Evolutionary conservation across 495 filamentous ascomycete species (phyloP), one percentile per base, ranked within the genome.

Genomic region (Xylaria nigripes): DNA sequence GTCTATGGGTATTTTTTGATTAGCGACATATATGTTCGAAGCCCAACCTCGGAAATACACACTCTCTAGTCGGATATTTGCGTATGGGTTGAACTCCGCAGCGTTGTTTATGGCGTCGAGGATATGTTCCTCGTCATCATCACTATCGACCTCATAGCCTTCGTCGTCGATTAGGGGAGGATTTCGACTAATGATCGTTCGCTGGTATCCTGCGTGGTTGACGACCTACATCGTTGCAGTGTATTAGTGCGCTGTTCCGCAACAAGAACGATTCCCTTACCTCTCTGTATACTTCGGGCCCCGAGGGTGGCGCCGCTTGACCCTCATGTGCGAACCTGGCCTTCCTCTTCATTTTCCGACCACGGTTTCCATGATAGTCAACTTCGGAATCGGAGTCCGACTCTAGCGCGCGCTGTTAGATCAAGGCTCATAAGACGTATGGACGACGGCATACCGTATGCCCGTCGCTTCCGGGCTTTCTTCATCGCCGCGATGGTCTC

Each of bases 311-410:
- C 27, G 86, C 82, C 55, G 93, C 69, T 43, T 83, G 82, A 38
- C 89, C 89, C 63, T 88, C 81, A 51, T 84, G 85, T 41, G 94
- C 82, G 69, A 86, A 88, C 66, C 81, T 79, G 40, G 90, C 84
- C 63, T 87, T 87, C 61, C 80, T 86, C 70, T 87, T 87, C 54
- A 97, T 79, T 67, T 95, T 99, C 67, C 95, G 87, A 44, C 88
- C 90, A 62, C 92, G 87, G 69, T 96, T 97, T 7, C 87, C 90
- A 48, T 81, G 81, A 64, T 83, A 80, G 40, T 82, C 79, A 62
- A 93, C 87, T 41, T 84, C 80, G 58, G 89, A 86, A 68, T 96
- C 93, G 19, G 89, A 89, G 62, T 92, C 90, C 42, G 87, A 87
- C 45, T 86, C 90, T 95, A 56, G 54, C 21, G 27, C 45, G 29